Base-by-base conservation (phyloP, 1,284 basidiomycete species). In the Acaromyces ingoldii region DNA sequence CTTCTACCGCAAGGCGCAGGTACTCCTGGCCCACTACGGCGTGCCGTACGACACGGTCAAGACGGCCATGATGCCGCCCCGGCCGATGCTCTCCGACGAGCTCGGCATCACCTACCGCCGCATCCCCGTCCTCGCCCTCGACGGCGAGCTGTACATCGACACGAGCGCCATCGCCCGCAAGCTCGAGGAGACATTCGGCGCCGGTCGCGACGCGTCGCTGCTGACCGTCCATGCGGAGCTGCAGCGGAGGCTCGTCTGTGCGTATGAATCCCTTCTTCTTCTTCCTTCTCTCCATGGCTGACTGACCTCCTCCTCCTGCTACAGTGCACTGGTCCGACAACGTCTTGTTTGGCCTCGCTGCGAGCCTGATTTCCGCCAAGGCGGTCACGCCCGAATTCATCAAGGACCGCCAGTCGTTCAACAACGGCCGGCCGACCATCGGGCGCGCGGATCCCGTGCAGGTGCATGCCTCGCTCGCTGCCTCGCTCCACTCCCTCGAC, bases 391-490 rank as follows among this genome's bases (percentile, higher is more conserved):
- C 55, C n/a, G 67, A 70, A 33, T 60, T 55, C 46, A 63, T 65
- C 47, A 57, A 64, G 42, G 65, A 70, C 29, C 62, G 65, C 40
- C 67, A 70, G 49, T 60, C 45, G 25, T 70, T 38, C n/a, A 10
- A 11, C 17, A 10, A 11, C 6, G 33, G 33, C 33, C n/a, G n/a
- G n/a, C n/a, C n/a, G n/a, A 7, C n/a, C 10, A 38, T 17, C 17
- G 37, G n/a, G 9, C 9, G 15, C 9, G 36, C 37, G 17, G 7
- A 7, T 9, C 37, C 37, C 15, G 37, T 10, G 37, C 37, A n/a
- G 37, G 7, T 10, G 15, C 13, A 38, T 11, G 6, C 37, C 1
- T 19, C 13, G 22, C 37, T 38, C 9, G 7, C 21, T 19, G 21
- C 37, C 1, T 19, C 13, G 10, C 37, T 38, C 37, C 9, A 7